These are phyloP conservation scores for Boletus barrowsii DNA, from an alignment of 768 basidiomycete genomes.

Conservation along the genomic window DNA sequence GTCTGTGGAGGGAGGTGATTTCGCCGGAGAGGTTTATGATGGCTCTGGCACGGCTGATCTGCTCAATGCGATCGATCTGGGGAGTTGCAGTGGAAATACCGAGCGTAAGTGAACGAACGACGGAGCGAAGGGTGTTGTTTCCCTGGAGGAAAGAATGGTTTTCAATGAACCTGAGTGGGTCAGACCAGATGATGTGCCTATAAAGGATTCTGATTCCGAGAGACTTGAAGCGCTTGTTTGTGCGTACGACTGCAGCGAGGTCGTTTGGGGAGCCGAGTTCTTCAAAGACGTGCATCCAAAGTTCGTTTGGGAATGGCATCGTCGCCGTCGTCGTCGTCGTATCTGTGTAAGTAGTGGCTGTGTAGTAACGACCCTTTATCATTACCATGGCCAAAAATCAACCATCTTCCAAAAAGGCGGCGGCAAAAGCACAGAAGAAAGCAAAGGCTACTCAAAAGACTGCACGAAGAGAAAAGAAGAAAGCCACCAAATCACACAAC, in stretches of 20 bases:
- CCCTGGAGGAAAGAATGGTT: constrained; percentile 19
- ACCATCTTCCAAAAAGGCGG: constrained; percentile 36
- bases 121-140: constrained; percentile 4
- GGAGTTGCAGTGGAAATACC: constrained; percentile 23
- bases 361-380: neutral
- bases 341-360: neutral
- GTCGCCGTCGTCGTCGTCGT: neutral
- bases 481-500: constrained; percentile 44
- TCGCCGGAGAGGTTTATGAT: constrained; percentile 18
- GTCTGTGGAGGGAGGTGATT: constrained; percentile 13
- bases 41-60: constrained; percentile 27
- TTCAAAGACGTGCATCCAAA: constrained; percentile 40
- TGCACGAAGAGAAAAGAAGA: constrained; percentile 67
- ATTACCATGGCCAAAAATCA: constrained; percentile 23
- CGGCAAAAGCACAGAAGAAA: constrained; percentile 63
- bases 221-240: constrained; percentile 30
- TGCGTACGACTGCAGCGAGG: constrained; percentile 31
- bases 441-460: constrained; percentile 63
- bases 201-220: constrained; percentile 33
- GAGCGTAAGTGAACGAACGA: constrained; percentile 24
- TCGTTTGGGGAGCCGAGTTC: constrained; percentile 29
- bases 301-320: constrained; percentile 31
- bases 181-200: constrained; percentile 33
- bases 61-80: constrained; percentile 26
- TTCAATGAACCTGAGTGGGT: constrained; percentile 26